Percentiles rank a stretch among this genome's conserved stretches.
Conservation (phyloP, 371 early-diverging fungal species). For the Paraphysoderma sedebokerense region DNA sequence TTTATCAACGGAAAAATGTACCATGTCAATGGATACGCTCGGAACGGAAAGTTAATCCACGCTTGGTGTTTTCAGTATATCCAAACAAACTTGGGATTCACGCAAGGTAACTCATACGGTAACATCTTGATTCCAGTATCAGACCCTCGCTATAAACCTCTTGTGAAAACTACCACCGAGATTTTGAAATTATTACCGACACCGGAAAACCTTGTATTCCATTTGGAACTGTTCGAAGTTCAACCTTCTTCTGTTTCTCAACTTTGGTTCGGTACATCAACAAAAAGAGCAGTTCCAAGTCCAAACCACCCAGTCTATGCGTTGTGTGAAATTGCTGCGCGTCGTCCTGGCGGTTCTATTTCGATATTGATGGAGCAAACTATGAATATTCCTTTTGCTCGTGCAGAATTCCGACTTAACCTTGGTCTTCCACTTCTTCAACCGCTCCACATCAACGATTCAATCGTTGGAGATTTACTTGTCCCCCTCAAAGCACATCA, state of each 20-base stretch:
- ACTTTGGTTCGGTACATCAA: too few relatives aligned
- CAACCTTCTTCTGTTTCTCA: background rate
- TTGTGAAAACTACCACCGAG: slow-evolving; percentile 8
- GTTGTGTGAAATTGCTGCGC: slow-evolving; percentile 20
- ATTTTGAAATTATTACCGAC: slow-evolving; percentile 8
- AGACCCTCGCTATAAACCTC: slow-evolving; percentile 3
- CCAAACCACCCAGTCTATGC: background rate
- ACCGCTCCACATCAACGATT: background rate
- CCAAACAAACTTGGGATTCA: slow-evolving; percentile 17
- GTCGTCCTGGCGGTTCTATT: slow-evolving; percentile 18
- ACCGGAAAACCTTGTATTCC: slow-evolving; percentile 15
- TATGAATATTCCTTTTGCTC: slow-evolving; percentile 6
- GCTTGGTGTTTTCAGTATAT: slow-evolving; percentile 21
- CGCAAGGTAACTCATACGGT: slow-evolving; percentile 18
- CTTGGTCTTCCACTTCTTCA: slow-evolving; percentile 10
- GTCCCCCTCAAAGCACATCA: slow-evolving; percentile 11
- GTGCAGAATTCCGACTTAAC: slow-evolving; percentile 15
- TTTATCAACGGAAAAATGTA: slow-evolving; percentile 14
- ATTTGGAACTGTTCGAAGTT: slow-evolving; percentile 17
- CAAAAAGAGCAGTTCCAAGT: background rate
- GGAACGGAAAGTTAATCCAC: slow-evolving; percentile 7
- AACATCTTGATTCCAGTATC: slow-evolving; percentile 13
- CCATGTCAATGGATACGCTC: slow-evolving; percentile 20
- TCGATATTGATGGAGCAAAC: slow-evolving; percentile 9
- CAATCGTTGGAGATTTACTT: slow-evolving; percentile 15